Evolutionary conservation across 345 rosid species (phyloP).

Genomic region (Populus deltoides): DNA sequence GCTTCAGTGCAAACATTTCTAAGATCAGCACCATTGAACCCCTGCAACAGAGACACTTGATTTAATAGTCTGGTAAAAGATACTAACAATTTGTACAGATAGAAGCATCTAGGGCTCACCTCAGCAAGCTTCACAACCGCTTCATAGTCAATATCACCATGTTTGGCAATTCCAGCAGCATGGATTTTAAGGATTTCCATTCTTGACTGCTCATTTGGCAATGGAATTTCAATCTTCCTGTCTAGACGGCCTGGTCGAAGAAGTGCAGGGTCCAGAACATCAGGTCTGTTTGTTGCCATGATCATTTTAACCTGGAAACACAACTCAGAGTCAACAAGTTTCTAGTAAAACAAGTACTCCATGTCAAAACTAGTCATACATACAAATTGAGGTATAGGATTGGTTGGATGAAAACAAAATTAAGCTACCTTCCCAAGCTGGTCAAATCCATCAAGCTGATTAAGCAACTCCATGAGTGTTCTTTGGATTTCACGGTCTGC

Average conservation of each 20-base stretch:
- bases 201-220: slow-evolving; percentile 97
- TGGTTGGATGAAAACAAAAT: background rate
- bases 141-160: slow-evolving; percentile 96
- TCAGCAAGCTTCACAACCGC: slow-evolving; percentile 97
- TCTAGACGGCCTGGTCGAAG: slow-evolving; percentile 94
- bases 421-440: slow-evolving; percentile 86
- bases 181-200: slow-evolving; percentile 97
- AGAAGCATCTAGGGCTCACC: slow-evolving; percentile 38
- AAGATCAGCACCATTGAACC: slow-evolving; percentile 96
- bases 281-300: slow-evolving; percentile 98
- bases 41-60: slow-evolving; percentile 42
- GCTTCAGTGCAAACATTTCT: slow-evolving; percentile 98
- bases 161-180: slow-evolving; percentile 94
- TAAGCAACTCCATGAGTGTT: slow-evolving; percentile 95
- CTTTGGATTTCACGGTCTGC: slow-evolving; percentile 99
- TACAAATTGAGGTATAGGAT: background rate
- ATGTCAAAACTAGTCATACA: background rate
- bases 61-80: slow-evolving; percentile 4
- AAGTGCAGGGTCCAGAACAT: slow-evolving; percentile 98
- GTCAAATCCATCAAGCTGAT: slow-evolving; percentile 99
- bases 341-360: background rate
- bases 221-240: slow-evolving; percentile 90
- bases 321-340: background rate
- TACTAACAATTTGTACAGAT: background rate
- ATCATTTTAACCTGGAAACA: slow-evolving; percentile 86